phyloP scores from a whole-genome alignment of 169 alveolate species.

The Cryptosporidium andersoni region DNA sequence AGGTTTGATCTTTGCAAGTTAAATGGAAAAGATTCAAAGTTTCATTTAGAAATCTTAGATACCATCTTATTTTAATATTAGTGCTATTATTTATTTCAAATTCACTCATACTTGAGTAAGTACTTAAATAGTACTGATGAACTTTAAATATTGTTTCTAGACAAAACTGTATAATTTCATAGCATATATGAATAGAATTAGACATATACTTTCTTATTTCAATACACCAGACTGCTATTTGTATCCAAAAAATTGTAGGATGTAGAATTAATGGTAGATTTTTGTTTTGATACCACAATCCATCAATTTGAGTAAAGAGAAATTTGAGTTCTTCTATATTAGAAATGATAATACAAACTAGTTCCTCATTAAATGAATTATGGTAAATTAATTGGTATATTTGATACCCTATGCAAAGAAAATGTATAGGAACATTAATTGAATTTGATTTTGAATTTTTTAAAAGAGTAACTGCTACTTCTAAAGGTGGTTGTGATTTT shows the following conservation, averaged over 20 bases:
- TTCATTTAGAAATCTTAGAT: background rate
- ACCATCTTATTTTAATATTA: constrained; percentile 1
- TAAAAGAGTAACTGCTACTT: background rate
- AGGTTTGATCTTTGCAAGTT: too few species aligned
- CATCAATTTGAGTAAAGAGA: background rate
- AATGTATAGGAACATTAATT: constrained; percentile 9
- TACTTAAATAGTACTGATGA: constrained; percentile 1
- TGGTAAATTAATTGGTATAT: constrained; percentile 26
- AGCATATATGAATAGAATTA: constrained; percentile 29
- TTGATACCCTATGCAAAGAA: constrained; percentile 20
- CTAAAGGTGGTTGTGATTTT: background rate
- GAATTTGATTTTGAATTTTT: background rate
- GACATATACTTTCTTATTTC: constrained; percentile 6
- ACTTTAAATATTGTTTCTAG: constrained; percentile 5
- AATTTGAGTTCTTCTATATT: constrained; percentile 26
- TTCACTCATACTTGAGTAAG: constrained; percentile 13
- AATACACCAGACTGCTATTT: constrained; percentile 23
- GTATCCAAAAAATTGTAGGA: constrained; percentile 41
- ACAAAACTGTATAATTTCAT: constrained; percentile 1
- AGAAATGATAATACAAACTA: constrained; percentile 24
- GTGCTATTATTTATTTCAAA: constrained; percentile 3
- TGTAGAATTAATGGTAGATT: constrained; percentile 37
- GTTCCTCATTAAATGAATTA: constrained; percentile 11
- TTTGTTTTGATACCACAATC: background rate
- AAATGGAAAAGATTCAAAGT: too few species aligned